Evolutionary conservation across 208 protist genomes (phyloP), one percentile per base, ranked within the genome.

Genomic region (Wallacemonas sp.): DNA sequence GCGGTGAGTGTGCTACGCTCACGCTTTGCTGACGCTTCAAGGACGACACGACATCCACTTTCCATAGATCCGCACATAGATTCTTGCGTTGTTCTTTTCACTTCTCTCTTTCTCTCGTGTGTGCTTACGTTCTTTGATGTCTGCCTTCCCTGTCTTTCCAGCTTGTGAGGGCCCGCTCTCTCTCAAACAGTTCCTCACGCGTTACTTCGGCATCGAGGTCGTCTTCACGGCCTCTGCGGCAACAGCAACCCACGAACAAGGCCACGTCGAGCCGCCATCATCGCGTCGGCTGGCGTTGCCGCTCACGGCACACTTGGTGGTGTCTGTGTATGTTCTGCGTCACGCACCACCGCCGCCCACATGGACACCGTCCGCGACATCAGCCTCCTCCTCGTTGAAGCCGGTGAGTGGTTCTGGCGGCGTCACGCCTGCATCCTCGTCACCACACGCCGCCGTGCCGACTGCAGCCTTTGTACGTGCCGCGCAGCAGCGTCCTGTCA

Each of bases 131-230:
- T 41, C 14, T 41, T 41, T 41, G 24, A 56, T 56, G 48, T 34
- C 54, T 12, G 67, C 67, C 12, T 84, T 88, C 34, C 85, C 85
- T 24, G 29, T 47, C 9, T 52, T 91, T 38, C 69, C 74, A 2
- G 82, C 80, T 30, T 87, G 77, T 46, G 56, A 47, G 30, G 85
- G 82, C 4, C 85, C 85, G 1, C 65, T 77, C 17, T 80, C 77
- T 19, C 66, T 92, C 3, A 80, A 74, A 43, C 62, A 74, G 8
- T 88, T 88, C 62, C 63, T 92, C 17, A 62, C 67, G 3, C 54
- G 70, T 4, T 79, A 74, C 55, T 83, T 92, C 34, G 36, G 14
- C 24, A 23, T 85, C 14, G 67, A 72, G 3, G 65, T 92, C 29
- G 58, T 60, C 2, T 86, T 78, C 44, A 56, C 48, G 24, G 11